A percentile compares a stretch with the other conserved stretches of the same genome.
These are phyloP conservation scores for Metschnikowia bowlesiae DNA, from an alignment of 805 yeast species.

Conservation along the genomic window DNA sequence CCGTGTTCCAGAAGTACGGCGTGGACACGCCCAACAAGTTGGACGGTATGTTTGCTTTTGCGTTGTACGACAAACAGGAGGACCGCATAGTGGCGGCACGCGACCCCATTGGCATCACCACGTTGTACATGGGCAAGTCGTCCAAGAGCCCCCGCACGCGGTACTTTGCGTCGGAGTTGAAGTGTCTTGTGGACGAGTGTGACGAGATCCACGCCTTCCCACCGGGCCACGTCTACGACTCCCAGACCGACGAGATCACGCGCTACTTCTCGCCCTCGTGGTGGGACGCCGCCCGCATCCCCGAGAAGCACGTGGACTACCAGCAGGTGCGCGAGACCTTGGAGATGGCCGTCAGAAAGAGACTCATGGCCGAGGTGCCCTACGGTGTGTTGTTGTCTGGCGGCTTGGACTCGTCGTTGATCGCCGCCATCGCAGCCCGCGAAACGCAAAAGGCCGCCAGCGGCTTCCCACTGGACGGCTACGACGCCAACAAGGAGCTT, in stretches of 20 bases:
- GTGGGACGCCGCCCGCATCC: constrained; percentile 82
- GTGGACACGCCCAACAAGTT: constrained; percentile 85
- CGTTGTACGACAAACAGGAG: constrained; percentile 71
- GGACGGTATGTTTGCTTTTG: constrained; percentile 99
- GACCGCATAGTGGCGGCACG: constrained; percentile 95
- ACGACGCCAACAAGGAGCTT: constrained; percentile 63
- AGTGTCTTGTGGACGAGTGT: constrained; percentile 91
- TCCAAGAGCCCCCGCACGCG: constrained; percentile 66
- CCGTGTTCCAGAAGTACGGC: constrained; percentile 81
- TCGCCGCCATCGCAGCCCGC: constrained; percentile 95
- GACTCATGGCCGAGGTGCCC: constrained; percentile 99
- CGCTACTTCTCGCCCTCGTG: constrained; percentile 91
- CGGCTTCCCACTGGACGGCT: constrained; percentile 40
- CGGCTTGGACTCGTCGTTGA: constrained; percentile 94
- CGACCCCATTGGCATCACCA: constrained; percentile 97
- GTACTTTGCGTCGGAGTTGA: constrained; percentile 90
- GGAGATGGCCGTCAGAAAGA: constrained; percentile 95
- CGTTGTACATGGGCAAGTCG: constrained; percentile 90
- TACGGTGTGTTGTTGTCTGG: constrained; percentile 97
- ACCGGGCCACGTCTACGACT: constrained; percentile 96
- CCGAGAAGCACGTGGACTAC: constrained; percentile 72
- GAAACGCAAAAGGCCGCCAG: constrained; percentile 81
- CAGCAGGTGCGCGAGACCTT: constrained; percentile 68
- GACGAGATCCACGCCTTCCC: constrained; percentile 93
- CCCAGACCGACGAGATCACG: constrained; percentile 76